Percentiles rank a stretch among this genome's conserved stretches.
Conservation (phyloP, 352 stramenopile genomes). For the Plasmopara halstedii region DNA sequence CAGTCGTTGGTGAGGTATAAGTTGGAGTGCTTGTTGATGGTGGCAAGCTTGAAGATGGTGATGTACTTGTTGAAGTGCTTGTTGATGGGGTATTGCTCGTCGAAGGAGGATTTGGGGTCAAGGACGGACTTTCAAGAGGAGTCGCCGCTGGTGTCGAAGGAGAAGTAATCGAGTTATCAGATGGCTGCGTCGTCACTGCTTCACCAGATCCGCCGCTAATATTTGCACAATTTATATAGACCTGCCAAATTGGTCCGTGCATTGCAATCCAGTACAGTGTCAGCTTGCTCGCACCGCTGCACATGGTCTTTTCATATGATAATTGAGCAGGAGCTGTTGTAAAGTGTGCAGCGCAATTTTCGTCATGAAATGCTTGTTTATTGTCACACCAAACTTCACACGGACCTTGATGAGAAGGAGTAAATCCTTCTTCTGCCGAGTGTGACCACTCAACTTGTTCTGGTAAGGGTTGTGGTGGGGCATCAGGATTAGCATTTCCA, state of each 20-base stretch:
- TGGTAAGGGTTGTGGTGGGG: not conserved
- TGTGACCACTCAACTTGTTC: constrained; percentile 15
- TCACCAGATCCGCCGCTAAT: constrained; percentile 4
- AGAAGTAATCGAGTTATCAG: too few relatives aligned
- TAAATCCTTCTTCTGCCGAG: constrained; percentile 26
- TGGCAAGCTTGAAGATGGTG: too few relatives aligned
- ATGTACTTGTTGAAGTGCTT: too few relatives aligned
- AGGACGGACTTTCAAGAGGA: too few relatives aligned
- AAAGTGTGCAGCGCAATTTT: constrained; percentile 29
- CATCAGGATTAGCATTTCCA: not conserved
- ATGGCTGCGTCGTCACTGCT: too few relatives aligned
- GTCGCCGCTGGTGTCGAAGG: too few relatives aligned
- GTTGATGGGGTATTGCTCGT: too few relatives aligned
- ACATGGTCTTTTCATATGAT: constrained; percentile 33
- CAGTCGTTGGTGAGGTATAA: too few relatives aligned
- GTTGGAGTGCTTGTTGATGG: too few relatives aligned
- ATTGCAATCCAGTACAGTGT: constrained; percentile 36
- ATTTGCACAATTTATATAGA: constrained; percentile 27
- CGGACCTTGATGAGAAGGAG: constrained; percentile 29
- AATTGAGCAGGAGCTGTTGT: constrained; percentile 19
- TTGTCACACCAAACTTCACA: constrained; percentile 41
- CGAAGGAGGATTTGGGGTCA: too few relatives aligned
- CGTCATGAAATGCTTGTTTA: constrained; percentile 25
- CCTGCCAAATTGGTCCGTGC: constrained; percentile 33
- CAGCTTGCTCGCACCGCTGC: constrained; percentile 14